Conservation (phyloP, 345 rosid genomes). For the Populus euphratica region DNA sequence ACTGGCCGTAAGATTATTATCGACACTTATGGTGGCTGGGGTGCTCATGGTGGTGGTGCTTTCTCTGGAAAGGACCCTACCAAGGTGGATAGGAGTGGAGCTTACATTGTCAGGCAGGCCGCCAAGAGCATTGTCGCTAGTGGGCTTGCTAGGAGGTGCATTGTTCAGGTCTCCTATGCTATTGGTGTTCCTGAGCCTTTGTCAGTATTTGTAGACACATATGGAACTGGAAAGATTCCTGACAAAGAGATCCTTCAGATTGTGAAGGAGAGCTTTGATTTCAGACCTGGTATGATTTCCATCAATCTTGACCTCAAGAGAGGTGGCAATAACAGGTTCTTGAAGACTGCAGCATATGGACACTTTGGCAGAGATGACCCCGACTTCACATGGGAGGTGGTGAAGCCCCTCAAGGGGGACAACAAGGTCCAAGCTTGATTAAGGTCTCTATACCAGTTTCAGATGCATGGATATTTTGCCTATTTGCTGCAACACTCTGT, state of each 20-base stretch:
- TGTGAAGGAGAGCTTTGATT: slow-evolving; percentile 77
- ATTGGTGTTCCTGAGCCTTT: slow-evolving; percentile 61
- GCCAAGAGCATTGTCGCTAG: slow-evolving; percentile 66
- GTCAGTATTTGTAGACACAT: slow-evolving; percentile 51
- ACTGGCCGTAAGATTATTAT: slow-evolving; percentile 81
- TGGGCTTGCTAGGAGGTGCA: slow-evolving; percentile 57
- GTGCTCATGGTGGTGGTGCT: slow-evolving; percentile 83
- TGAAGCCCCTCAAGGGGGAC: slow-evolving; percentile 49
- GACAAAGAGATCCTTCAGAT: slow-evolving; percentile 82
- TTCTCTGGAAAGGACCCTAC: slow-evolving; percentile 81
- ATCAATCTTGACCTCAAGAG: slow-evolving; percentile 72
- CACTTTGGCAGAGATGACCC: slow-evolving; percentile 79
- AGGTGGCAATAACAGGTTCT: slow-evolving; percentile 71
- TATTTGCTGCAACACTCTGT: background rate
- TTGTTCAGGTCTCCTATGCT: slow-evolving; percentile 62
- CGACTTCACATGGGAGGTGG: slow-evolving; percentile 70
- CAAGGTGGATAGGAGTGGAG: slow-evolving; percentile 76
- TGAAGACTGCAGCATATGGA: slow-evolving; percentile 82
- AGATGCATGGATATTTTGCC: background rate
- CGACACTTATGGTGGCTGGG: slow-evolving; percentile 78
- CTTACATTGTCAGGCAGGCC: slow-evolving; percentile 75
- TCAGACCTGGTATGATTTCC: slow-evolving; percentile 86
- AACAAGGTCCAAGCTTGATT: slow-evolving; percentile 37
- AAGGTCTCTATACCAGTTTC: background rate
- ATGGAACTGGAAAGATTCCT: slow-evolving; percentile 61